A percentile compares a stretch with the other conserved stretches of the same genome.
These are phyloP conservation scores for Zymoseptoria tritici DNA, from an alignment of 2,329 filamentous ascomycete species.

Conservation along the genomic window DNA sequence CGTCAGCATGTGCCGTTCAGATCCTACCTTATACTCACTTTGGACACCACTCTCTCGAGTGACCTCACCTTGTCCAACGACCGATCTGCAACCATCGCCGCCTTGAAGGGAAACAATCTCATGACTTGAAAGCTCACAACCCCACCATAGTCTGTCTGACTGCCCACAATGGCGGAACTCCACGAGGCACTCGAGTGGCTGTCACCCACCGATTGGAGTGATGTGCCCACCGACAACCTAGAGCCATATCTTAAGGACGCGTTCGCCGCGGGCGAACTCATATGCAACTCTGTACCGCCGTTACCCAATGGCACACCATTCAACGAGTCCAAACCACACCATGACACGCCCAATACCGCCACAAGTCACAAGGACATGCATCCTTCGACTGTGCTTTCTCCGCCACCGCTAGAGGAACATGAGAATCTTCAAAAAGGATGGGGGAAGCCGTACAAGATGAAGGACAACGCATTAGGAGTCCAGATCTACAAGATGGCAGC, in stretches of 20 bases:
- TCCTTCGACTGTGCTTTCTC: constrained; percentile 44
- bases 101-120: background rate
- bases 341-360: constrained; percentile 49
- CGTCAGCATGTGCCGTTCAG: background rate
- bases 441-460: constrained; percentile 73
- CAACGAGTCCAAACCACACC: constrained; percentile 45
- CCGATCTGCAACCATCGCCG: background rate
- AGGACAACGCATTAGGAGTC: constrained; percentile 69
- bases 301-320: constrained; percentile 41
- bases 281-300: constrained; percentile 69
- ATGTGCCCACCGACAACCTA: constrained; percentile 38
- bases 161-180: constrained; percentile 32
- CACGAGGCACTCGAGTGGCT: constrained; percentile 41
- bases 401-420: constrained; percentile 46
- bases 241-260: constrained; percentile 33
- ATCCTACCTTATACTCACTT: background rate
- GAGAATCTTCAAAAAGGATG: constrained; percentile 67
- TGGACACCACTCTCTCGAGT: background rate
- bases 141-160: background rate
- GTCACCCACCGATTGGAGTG: constrained; percentile 37
- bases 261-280: constrained; percentile 54
- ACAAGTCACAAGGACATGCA: constrained; percentile 46
- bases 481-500: constrained; percentile 71
- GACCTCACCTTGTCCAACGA: background rate
- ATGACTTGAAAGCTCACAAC: background rate